A percentile compares a stretch with the other conserved stretches of the same genome.
Evolutionary conservation across 495 filamentous ascomycete species (phyloP).

Genomic region (Penicillium riverlandense): DNA sequence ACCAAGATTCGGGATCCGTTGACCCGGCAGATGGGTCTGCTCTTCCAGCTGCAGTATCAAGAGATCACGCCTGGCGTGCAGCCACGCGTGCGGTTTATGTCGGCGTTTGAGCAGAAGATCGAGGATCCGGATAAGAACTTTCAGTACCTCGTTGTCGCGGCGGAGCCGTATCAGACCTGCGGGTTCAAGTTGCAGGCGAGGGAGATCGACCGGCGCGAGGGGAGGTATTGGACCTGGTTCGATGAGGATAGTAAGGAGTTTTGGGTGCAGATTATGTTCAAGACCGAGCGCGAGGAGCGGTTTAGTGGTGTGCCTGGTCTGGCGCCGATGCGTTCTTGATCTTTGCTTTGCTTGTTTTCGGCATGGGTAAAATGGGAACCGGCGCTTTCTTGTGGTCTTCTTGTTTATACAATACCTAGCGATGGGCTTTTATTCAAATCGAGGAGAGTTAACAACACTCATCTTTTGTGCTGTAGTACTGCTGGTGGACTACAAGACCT

Average conservation of each 20-base stretch:
- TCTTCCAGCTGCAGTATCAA: constrained; percentile 94
- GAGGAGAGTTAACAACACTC: too few relatives aligned
- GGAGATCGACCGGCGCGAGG: constrained; percentile 86
- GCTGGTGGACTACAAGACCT: too few relatives aligned
- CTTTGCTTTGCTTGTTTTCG: not conserved
- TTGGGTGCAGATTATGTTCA: constrained; percentile 98
- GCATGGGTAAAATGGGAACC: constrained; percentile 8
- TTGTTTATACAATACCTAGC: constrained; percentile 7
- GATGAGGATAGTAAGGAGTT: constrained; percentile 96
- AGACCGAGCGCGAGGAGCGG: constrained; percentile 95
- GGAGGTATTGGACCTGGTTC: constrained; percentile 88
- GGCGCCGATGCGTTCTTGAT: constrained; percentile 46
- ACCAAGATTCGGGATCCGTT: constrained; percentile 89
- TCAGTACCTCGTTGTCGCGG: constrained; percentile 92
- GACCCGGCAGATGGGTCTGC: constrained; percentile 78
- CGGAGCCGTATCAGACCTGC: constrained; percentile 97
- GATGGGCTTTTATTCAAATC: constrained; percentile 2
- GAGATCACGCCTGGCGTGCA: constrained; percentile 71
- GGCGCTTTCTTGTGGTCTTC: constrained; percentile 4
- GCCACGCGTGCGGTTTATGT: constrained; percentile 93
- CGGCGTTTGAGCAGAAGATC: constrained; percentile 90
- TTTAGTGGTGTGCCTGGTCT: constrained; percentile 91
- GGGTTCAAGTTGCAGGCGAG: constrained; percentile 92
- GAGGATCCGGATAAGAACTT: constrained; percentile 90
- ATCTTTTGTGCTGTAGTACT: too few relatives aligned